Base-by-base conservation (phyloP, 2,329 filamentous ascomycete species). In the Rachicladosporium sp. region DNA sequence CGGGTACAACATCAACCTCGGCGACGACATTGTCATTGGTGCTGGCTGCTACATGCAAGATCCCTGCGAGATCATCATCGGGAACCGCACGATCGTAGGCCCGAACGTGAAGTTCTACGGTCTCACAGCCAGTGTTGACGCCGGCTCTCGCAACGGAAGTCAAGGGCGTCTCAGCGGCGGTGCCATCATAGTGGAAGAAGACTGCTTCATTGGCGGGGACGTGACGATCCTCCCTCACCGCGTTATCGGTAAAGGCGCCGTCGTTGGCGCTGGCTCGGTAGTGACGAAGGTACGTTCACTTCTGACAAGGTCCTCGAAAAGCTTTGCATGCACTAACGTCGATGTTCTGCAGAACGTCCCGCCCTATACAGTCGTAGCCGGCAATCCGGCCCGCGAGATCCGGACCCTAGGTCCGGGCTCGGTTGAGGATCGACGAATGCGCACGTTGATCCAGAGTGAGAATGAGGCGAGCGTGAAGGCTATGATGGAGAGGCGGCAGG, bases 1-100 rank as follows among this genome's bases (percentile, higher is more conserved):
- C 54, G 91, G 91, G 1, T 96, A 94, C 65, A 96, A 98, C 59
- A 82, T 96, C 51, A 74, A 74, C 35, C 82, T 98, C 49, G 88
- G 84, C 9, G 80, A 88, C 50, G 80, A 91, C 47, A 85, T 93
- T 2, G 74, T 80, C 40, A 82, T 98, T 49, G 84, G 82, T 11
- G 74, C 83, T 40, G 82, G 85, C 53, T 95, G 88, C 60, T 80
- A 78, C 19, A 80, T 96, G 54, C 76, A 88, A 41, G 91, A 98
- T 57, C 80, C 87, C n/a, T 82, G 80, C 56, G 72, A 79, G 46
- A 82, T 96, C 44, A 77, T 69, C 35, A 87, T 96, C 52, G 88
- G 88, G 2, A 76, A 84, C 45, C 76, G 83, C 43, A 78, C 76
- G 37, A 73, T 65, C 38, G 62, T 74, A 47, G 86, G 86, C 2